Percentiles rank a stretch among this genome's conserved stretches.
Conservation (phyloP, 805 yeast species). For the Blastobotrys chiropterorum region DNA sequence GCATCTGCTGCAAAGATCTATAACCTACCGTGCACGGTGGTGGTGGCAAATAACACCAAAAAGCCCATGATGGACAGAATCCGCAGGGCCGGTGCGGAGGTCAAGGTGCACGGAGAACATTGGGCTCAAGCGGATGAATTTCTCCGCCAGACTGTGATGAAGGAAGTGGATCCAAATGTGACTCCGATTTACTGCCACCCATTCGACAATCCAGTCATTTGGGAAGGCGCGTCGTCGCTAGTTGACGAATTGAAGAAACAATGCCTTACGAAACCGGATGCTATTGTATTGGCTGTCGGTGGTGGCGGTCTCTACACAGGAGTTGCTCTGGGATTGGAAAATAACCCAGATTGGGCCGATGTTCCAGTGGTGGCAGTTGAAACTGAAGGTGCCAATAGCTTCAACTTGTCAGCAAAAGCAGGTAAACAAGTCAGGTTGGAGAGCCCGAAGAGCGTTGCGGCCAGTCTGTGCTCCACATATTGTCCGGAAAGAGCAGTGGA, state of each 20-base stretch:
- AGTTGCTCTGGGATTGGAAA: constrained; percentile 68
- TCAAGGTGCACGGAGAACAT: constrained; percentile 61
- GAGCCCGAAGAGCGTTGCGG: constrained; percentile 44
- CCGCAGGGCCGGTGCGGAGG: constrained; percentile 43
- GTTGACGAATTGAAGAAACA: constrained; percentile 83
- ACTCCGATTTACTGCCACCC: constrained; percentile 84
- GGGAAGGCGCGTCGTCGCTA: constrained; percentile 93
- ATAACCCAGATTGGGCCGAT: constrained; percentile 34
- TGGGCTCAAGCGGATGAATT: constrained; percentile 72
- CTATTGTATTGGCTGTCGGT: constrained; percentile 84
- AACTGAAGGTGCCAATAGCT: constrained; percentile 56
- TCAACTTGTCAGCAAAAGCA: constrained; percentile 40
- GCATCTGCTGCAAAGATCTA: constrained; percentile 76
- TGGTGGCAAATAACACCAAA: constrained; percentile 49
- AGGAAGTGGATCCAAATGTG: constrained; percentile 45
- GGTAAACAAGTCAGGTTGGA: constrained; percentile 38
- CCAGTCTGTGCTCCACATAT: constrained; percentile 53
- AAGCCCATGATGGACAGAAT: constrained; percentile 42
- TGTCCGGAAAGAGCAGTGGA: constrained; percentile 42
- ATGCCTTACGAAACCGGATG: constrained; percentile 47
- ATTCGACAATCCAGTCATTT: constrained; percentile 83
- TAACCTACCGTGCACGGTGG: constrained; percentile 52
- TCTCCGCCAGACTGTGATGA: constrained; percentile 63
- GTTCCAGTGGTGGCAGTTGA: constrained; percentile 46
- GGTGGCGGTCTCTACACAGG: constrained; percentile 93